phyloP scores from a whole-genome alignment of 2,329 filamentous ascomycete species.

The Neofusicoccum sp. region DNA sequence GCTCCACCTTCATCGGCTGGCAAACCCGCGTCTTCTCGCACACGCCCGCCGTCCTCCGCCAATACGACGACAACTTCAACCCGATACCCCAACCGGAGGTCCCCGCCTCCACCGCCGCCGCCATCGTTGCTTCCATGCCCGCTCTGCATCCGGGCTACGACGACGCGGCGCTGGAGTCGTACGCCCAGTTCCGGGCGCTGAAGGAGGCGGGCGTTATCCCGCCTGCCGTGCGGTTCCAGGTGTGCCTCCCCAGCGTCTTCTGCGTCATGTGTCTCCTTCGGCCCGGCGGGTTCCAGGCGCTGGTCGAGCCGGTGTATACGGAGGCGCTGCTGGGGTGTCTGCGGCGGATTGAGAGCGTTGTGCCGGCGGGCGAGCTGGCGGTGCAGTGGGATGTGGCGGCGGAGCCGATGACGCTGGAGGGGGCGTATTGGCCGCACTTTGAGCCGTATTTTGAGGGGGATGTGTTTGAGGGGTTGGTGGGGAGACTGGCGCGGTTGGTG shows the following conservation, averaged over 20 bases:
- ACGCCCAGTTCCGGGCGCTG: slow-evolving; percentile 33
- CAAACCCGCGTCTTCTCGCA: slow-evolving; percentile 20
- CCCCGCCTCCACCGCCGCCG: neutral
- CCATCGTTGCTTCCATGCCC: slow-evolving; percentile 14
- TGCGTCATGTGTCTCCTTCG: slow-evolving; percentile 22
- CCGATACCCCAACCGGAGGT: neutral
- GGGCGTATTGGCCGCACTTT: slow-evolving; percentile 24
- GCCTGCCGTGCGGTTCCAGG: slow-evolving; percentile 33
- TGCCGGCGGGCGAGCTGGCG: slow-evolving; percentile 37
- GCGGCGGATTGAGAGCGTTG: slow-evolving; percentile 31
- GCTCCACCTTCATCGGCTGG: slow-evolving; percentile 22
- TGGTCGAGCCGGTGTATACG: slow-evolving; percentile 37
- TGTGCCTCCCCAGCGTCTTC: slow-evolving; percentile 34
- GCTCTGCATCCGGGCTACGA: slow-evolving; percentile 35
- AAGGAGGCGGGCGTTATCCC: slow-evolving; percentile 34
- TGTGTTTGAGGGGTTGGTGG: slow-evolving; percentile 38
- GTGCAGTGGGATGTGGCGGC: slow-evolving; percentile 40
- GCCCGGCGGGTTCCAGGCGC: slow-evolving; percentile 30
- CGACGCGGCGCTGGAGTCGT: slow-evolving; percentile 36
- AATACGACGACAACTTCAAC: neutral
- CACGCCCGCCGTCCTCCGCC: slow-evolving; percentile 2
- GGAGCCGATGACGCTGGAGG: slow-evolving; percentile 38
- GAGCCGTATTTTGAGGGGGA: slow-evolving; percentile 37
- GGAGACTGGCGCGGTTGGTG: slow-evolving; percentile 36
- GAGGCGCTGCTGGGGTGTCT: slow-evolving; percentile 33